Evolutionary conservation across 2,329 filamentous ascomycete genomes (phyloP).

Genomic region (Exophiala bonariae): DNA sequence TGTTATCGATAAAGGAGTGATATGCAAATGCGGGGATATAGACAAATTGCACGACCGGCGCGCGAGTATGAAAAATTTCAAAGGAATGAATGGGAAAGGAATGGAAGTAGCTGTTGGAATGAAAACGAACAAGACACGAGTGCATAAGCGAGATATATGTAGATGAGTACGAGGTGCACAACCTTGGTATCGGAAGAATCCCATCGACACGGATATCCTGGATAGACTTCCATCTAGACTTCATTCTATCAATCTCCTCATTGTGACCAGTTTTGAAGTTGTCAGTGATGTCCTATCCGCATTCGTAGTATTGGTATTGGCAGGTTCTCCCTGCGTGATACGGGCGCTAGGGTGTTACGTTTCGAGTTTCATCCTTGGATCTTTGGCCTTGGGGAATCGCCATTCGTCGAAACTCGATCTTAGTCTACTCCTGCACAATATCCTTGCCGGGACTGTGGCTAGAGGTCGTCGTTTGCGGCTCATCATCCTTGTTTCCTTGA

Average conservation of each 20-base stretch:
- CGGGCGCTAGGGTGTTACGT: constrained; percentile 6
- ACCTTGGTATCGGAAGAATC: too few species aligned
- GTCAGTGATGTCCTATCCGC: constrained; percentile 17
- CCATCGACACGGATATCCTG: background rate
- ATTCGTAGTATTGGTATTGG: constrained; percentile 17
- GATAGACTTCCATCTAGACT: too few species aligned
- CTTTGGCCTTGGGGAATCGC: background rate
- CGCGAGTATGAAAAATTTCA: constrained; percentile 8
- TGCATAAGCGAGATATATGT: constrained; percentile 1
- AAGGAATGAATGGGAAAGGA: too few species aligned
- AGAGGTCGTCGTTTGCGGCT: too few species aligned
- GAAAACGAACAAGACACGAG: background rate
- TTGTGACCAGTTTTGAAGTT: constrained; percentile 7
- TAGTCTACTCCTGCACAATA: too few species aligned
- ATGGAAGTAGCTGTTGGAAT: background rate
- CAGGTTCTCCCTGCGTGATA: constrained; percentile 2
- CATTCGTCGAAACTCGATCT: background rate
- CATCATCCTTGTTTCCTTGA: too few species aligned
- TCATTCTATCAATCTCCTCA: too few species aligned
- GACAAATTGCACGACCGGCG: constrained; percentile 18
- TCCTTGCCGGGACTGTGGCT: too few species aligned
- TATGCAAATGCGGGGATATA: background rate
- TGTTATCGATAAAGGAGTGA: background rate
- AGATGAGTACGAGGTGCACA: too few species aligned
- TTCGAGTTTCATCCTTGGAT: constrained; percentile 3